A percentile compares a stretch with the other conserved stretches of the same genome.
These are phyloP conservation scores for Candida saitoana DNA, from an alignment of 805 yeast genomes.

Conservation along the genomic window DNA sequence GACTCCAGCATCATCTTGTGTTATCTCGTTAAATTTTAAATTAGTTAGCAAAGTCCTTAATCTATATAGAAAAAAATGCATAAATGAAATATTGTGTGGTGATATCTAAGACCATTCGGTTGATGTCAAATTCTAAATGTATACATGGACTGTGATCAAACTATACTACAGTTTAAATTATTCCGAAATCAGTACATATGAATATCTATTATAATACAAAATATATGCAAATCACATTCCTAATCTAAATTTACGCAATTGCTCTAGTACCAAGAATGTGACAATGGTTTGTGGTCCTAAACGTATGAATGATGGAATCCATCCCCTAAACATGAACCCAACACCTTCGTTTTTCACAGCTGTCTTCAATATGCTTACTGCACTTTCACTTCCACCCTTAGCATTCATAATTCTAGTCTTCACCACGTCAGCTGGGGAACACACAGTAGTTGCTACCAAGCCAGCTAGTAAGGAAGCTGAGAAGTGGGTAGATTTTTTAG, in stretches of 20 bases:
- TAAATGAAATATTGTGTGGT: background rate
- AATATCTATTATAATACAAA: background rate
- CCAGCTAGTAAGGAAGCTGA: conserved; percentile 79
- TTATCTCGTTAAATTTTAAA: background rate
- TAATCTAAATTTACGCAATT: conserved; percentile 49
- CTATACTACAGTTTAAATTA: too few relatives aligned
- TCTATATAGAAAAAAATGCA: background rate
- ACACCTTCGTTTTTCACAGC: conserved; percentile 71
- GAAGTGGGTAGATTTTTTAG: conserved; percentile 68
- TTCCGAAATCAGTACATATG: background rate
- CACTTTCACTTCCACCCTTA: conserved; percentile 38
- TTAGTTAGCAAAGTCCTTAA: conserved; percentile 1
- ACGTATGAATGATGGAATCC: conserved; percentile 84
- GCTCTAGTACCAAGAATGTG: conserved; percentile 65
- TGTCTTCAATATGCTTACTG: conserved; percentile 44
- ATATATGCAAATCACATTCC: conserved; percentile 35
- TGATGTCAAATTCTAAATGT: too few relatives aligned
- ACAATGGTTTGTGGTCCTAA: conserved; percentile 79
- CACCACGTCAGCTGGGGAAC: conserved; percentile 89
- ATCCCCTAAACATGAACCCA: conserved; percentile 81
- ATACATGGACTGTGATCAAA: too few relatives aligned
- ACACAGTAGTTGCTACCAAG: conserved; percentile 82
- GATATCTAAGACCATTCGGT: too few relatives aligned
- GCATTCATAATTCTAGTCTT: conserved; percentile 85
- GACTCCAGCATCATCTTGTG: background rate